Evolutionary conservation across 1,284 basidiomycete genomes (phyloP).

Genomic region (Ceratobasidium papillatum): DNA sequence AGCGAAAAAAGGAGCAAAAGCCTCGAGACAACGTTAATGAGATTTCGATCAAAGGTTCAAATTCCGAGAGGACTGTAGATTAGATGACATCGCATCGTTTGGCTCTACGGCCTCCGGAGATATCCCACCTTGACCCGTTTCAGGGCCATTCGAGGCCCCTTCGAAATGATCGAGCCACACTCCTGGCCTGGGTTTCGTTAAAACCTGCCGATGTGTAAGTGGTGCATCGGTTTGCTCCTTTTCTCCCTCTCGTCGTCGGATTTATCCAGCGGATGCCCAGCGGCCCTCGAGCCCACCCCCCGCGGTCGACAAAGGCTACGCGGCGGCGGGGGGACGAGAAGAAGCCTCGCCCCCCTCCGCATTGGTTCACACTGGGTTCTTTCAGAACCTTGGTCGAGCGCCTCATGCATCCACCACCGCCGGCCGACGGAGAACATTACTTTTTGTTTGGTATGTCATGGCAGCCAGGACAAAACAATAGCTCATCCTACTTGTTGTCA

Average conservation of each 20-base stretch:
- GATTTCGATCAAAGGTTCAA: constrained; percentile 8
- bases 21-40: not conserved
- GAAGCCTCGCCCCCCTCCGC: constrained; percentile 1
- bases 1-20: not conserved
- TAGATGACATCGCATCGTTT: not conserved
- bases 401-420: constrained; percentile 19
- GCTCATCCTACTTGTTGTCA: no score
- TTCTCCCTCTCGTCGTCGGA: not conserved
- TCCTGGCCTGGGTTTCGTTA: not conserved
- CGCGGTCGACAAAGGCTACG: not conserved
- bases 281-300: not conserved
- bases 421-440: constrained; percentile 16
- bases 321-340: not conserved
- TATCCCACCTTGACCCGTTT: not conserved
- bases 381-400: constrained; percentile 8
- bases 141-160: not conserved
- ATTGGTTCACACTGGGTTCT: constrained; percentile 37
- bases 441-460: constrained; percentile 12
- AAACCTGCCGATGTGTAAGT: not conserved
- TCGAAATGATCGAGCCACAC: constrained; percentile 21
- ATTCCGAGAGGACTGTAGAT: not conserved
- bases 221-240: not conserved
- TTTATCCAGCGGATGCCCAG: constrained; percentile 12
- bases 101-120: not conserved
- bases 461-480: no score